Evolutionary conservation across 2,329 filamentous ascomycete species (phyloP), one percentile per base, ranked within the genome.

Genomic region (Trichoderma koningiopsis): DNA sequence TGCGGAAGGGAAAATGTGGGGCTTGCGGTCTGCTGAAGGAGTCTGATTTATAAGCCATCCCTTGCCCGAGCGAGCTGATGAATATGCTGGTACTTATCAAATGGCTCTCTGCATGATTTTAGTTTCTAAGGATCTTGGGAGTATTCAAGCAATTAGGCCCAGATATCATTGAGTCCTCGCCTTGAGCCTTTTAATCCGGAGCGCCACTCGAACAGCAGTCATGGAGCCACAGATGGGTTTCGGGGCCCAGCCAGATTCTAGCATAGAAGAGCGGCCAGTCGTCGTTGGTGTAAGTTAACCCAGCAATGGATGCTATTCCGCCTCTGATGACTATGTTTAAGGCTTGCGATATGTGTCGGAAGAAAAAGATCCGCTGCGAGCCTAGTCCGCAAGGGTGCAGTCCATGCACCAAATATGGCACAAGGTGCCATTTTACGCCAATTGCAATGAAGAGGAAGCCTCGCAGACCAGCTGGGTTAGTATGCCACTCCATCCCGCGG

Each of bases 381-480:
- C 61, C 61, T 24, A 64, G 49, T 22, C 4, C 35, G 1, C 61
- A 56, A 43, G 61, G 61, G 56, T 64, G 61, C 49, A 31, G 24
- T 2, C 49, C 49, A 24, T 64, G 61, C 61, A 56, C 61, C 49
- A 64, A 64, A 64, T 64, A 64, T 31, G 61, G 61, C 49, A 64
- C 61, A 43, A 43, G 19, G 33, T 64, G 61, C 43, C 61, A 64
- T 31, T 64, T 64, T 43, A 64, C 61, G 49, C 61, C 61, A 22
- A 64, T 64, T 24, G 61, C 61, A 56, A 56, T 31, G 33, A 64
- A 56, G 49, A 64, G 52, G 35, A 64, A 56, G 35, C 52, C 61
- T 56, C 61, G 61, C 52, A 64, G 61, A 64, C 61, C 61, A 33
- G 61, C 61, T 43, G 61, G 61, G 61, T 64, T 19, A 64, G 61